Evolutionary conservation across 495 filamentous ascomycete genomes (phyloP), one percentile per base, ranked within the genome.

Genomic region (Aspergillus nanangensis): DNA sequence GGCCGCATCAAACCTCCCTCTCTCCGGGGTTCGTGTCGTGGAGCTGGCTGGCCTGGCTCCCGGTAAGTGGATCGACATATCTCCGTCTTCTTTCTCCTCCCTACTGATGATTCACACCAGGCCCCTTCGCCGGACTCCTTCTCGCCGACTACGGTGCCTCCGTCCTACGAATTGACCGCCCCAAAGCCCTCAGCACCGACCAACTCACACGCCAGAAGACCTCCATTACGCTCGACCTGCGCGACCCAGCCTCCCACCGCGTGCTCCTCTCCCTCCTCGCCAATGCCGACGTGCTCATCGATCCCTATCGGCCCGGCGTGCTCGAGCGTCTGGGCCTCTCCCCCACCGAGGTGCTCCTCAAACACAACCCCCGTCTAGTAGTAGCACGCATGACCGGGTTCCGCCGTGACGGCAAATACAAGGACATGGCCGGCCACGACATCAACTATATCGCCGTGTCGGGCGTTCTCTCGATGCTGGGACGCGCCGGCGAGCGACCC

Each of bases 371-470:
- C n/a, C 75, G 83, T 2, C 67, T 97, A 2, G 79, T 96, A 40
- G 81, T 94, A 34, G 88, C 78, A 4, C 84, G 91, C 13, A 79
- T 96, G 71, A 92, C 90, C 5, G 92, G 92, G 0, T 96, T 96
- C 61, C 76, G 91, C 4, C 77, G 90, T 19, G 88, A 92, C 56
- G 90, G 91, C 1, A 82, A 81, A 52, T 96, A 94, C 65, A 78
- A 78, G 33, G 57, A 72, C 47, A 96, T 95, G 90, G 92, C 92
- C 0, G 91, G 92, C n/a, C 92, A 97, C 54, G 92, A 97, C 60
- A 96, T 97, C 60, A 97, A 97, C 58, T 97, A 96, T 64, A 82
- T 97, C 18, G 87, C 91, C 25, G 88, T 95, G 0, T 87, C 84
- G 1, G 92, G 92, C 0, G 84, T 86, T 0, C 66, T 97, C 11